Conservation (phyloP, 176 grass and related monocot genomes). For the Miscanthus lutarioriparius region DNA sequence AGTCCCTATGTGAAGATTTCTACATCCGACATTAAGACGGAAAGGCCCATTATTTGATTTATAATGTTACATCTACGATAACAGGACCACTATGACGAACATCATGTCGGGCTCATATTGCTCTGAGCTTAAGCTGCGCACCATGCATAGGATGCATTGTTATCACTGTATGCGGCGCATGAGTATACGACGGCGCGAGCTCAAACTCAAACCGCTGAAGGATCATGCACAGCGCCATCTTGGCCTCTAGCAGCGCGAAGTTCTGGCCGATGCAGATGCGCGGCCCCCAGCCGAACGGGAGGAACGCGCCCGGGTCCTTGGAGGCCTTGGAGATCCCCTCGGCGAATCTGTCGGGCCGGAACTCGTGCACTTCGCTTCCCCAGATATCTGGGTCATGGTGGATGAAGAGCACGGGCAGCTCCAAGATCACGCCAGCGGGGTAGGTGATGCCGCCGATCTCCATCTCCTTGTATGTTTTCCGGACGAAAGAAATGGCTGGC, state of each 20-base stretch:
- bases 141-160: conserved; percentile 54
- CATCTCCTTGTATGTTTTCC: conserved; percentile 43
- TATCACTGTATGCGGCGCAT: conserved; percentile 39
- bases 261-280: conserved; percentile 66
- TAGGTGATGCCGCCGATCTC: conserved; percentile 46
- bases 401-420: conserved; percentile 35
- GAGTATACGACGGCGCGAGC: conserved; percentile 42
- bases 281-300: conserved; percentile 65
- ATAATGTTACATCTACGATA: too few species aligned
- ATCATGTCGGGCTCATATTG: conserved; percentile 23
- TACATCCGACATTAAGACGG: too few species aligned
- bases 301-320: conserved; percentile 35
- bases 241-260: conserved; percentile 60
- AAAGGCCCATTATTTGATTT: too few species aligned
- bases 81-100: neutral
- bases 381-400: conserved; percentile 52
- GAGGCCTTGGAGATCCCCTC: conserved; percentile 55
- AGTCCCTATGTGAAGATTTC: too few species aligned
- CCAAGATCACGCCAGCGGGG: conserved; percentile 48
- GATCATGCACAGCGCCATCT: conserved; percentile 54
- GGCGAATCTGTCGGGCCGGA: conserved; percentile 54
- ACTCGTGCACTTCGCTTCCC: conserved; percentile 55
- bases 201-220: conserved; percentile 51
- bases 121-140: conserved; percentile 41
- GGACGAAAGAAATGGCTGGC: neutral